Evolutionary conservation across 2,329 filamentous ascomycete genomes (phyloP), one percentile per base, ranked within the genome.

Genomic region (Aspergillus fijiensis): DNA sequence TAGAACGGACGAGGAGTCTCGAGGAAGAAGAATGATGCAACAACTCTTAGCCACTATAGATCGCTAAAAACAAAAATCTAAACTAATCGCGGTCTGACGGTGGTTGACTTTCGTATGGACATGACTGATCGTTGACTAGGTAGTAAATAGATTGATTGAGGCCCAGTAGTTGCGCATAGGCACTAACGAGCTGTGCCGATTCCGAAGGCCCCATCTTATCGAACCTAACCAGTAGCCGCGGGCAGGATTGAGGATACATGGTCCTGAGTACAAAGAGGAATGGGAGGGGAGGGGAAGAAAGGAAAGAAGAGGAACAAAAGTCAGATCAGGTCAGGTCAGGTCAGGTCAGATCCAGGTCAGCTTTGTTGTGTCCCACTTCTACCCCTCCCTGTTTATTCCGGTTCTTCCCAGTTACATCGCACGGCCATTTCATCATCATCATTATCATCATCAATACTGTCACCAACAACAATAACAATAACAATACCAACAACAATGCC

Each of bases 201-300:
- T 45, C 39, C 16, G 39, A 45, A 12, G 14, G 39, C 39, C 39
- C 39, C 39, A 16, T 16, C 16, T 16, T 16, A n/a, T 45, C 39
- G 39, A 45, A 45, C 39, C 39, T 45, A 19, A 19, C 39, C 39
- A 45, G 39, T 45, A 45, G 39, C 39, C 31, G 52, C 23, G 3
- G 25, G 52, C 52, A 55, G 52, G 52, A 55, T 55, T 29, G 52
- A 55, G 52, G 39, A 55, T 55, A 55, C 52, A 21, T 39, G 10
- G 16, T 31, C 52, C 39, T 19, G 52, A 55, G 52, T 55, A 55
- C 52, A 55, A 48, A 55, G 52, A 55, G 52, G 52, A 55, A 55
- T 31, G 39, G 39, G n/a, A 55, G 42, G 42, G 52, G 27, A 14
- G 10, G 50, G 19, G 31, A 31, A 19, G 14, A 45, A 19, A 19